A percentile compares a stretch with the other conserved stretches of the same genome.
Evolutionary conservation across 228 moss, liverwort and hornwort species (phyloP).

Genomic region (Sphagnum fallax): DNA sequence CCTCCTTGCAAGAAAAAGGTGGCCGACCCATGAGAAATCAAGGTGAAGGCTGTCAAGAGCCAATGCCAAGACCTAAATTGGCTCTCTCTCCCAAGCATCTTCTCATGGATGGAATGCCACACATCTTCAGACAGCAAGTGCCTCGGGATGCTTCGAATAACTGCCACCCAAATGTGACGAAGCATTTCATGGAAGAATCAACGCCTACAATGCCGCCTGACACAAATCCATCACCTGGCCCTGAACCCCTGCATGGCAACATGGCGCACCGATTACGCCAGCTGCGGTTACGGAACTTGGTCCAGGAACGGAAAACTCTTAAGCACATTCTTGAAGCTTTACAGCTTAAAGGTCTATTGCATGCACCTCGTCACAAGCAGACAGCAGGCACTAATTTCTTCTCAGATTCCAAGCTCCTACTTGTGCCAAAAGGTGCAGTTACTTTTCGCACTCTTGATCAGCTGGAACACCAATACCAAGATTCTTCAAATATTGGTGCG

Average conservation of each 20-base stretch:
- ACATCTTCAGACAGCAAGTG: slow-evolving; percentile 5
- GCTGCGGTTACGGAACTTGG: slow-evolving; percentile 13
- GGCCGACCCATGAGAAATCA: background rate
- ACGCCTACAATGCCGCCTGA: no score
- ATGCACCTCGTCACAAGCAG: slow-evolving; percentile 38
- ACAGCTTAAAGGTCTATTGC: slow-evolving; percentile 43
- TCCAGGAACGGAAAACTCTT: slow-evolving; percentile 29
- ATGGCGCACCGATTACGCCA: slow-evolving; percentile 10
- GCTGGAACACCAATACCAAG: slow-evolving; percentile 6
- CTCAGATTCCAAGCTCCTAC: slow-evolving; percentile 14
- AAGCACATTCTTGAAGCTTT: slow-evolving; percentile 58
- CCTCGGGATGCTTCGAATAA: slow-evolving; percentile 11
- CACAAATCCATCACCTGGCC: background rate
- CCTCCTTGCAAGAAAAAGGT: slow-evolving; percentile 20
- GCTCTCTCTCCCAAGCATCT: slow-evolving; percentile 23
- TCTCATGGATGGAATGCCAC: slow-evolving; percentile 4
- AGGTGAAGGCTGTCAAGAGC: slow-evolving; percentile 3
- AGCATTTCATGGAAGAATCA: no score
- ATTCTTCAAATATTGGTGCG: slow-evolving; percentile 3
- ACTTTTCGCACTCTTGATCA: slow-evolving; percentile 4
- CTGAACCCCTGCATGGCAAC: slow-evolving; percentile 8
- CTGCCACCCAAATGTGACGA: no score
- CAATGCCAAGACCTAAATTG: slow-evolving; percentile 1
- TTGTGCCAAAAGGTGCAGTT: slow-evolving; percentile 13
- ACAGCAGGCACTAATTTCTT: slow-evolving; percentile 20